These are phyloP conservation scores for Fraxinus paxiana DNA, from an alignment of 305 asterid genomes.

Conservation along the genomic window DNA sequence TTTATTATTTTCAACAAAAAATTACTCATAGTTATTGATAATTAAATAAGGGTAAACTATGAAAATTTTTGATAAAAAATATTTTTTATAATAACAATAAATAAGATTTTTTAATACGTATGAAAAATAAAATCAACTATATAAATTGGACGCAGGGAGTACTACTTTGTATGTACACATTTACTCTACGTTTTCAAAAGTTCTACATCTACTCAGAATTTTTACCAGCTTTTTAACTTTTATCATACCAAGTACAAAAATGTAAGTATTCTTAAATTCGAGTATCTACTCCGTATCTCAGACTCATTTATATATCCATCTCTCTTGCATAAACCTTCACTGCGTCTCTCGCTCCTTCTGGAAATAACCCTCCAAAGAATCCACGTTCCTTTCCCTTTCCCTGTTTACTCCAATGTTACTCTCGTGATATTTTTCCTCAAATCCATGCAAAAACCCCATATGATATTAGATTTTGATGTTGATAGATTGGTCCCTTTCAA, in stretches of 20 bases:
- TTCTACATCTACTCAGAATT: background rate
- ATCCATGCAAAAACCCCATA: background rate
- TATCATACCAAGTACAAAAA: background rate
- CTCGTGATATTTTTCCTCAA: conserved; percentile 2
- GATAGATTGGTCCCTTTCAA: conserved; percentile 60
- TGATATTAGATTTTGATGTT: conserved; percentile 33
- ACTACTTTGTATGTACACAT: background rate
- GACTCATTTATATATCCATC: background rate
- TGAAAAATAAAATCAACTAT: no score
- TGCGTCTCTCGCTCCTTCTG: background rate
- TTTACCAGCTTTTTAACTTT: background rate
- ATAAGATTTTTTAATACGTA: no score
- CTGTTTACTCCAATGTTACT: conserved; percentile 17
- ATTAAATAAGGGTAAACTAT: background rate
- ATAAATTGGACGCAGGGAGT: background rate
- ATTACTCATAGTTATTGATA: no score
- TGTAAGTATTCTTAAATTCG: background rate
- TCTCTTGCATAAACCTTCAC: conserved; percentile 1
- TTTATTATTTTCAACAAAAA: no score
- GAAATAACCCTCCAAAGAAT: conserved; percentile 8
- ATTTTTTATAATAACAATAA: background rate
- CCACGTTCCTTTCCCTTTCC: conserved; percentile 1
- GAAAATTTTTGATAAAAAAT: background rate
- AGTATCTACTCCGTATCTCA: background rate
- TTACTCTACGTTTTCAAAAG: background rate